Evolutionary conservation across 768 basidiomycete genomes (phyloP).

Genomic region (Lyophyllum atratum): DNA sequence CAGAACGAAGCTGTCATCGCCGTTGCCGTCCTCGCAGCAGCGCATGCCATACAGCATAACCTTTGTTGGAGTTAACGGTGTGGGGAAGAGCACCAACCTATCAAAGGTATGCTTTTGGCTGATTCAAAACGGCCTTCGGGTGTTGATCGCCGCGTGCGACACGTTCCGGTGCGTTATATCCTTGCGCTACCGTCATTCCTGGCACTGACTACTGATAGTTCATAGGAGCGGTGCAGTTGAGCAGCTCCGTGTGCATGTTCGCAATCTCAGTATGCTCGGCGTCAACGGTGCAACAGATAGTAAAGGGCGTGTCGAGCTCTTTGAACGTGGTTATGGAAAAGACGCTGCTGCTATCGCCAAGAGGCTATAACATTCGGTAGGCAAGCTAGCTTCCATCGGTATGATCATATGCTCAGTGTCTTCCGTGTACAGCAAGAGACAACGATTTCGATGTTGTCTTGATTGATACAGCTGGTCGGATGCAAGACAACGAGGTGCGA

Average conservation of each 20-base stretch:
- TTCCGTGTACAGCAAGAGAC: conserved; percentile 63
- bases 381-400: conserved; percentile 18
- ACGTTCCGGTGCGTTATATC: conserved; percentile 74
- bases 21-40: conserved; percentile 72
- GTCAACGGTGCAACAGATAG: conserved; percentile 68
- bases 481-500: conserved; percentile 97
- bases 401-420: neutral
- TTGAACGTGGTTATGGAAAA: conserved; percentile 96
- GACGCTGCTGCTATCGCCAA: conserved; percentile 98
- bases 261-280: conserved; percentile 85
- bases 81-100: conserved; percentile 97
- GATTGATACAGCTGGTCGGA: conserved; percentile 96
- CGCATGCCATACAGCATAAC: conserved; percentile 89
- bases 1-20: conserved; percentile 79
- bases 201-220: conserved; percentile 1
- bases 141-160: conserved; percentile 97
- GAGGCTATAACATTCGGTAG: conserved; percentile 88
- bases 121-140: conserved; percentile 90
- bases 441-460: conserved; percentile 95
- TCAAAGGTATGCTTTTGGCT: conserved; percentile 99
- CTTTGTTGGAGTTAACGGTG: conserved; percentile 98
- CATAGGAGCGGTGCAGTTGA: conserved; percentile 93
- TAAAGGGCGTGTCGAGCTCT: conserved; percentile 85
- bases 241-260: conserved; percentile 94
- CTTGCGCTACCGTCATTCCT: neutral